Percentiles rank a stretch among this genome's conserved stretches.
Conservation (phyloP, 441 rosid genomes). For the Flueggea neowawraea region DNA sequence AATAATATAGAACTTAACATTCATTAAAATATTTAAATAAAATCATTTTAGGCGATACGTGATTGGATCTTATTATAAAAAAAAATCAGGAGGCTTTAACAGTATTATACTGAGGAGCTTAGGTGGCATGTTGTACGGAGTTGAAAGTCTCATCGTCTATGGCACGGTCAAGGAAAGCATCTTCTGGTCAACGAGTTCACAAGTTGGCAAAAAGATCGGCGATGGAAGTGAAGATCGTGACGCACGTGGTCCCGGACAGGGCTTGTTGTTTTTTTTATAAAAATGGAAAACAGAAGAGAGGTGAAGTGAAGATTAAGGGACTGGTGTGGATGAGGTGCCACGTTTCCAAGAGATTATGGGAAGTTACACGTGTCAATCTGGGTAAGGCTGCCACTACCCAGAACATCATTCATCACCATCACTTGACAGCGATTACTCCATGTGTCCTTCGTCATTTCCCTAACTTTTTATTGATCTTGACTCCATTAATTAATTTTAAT, state of each 20-base stretch:
- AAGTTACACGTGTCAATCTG: slow-evolving; percentile 15
- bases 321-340: slow-evolving; percentile 5
- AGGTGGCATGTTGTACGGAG: no score
- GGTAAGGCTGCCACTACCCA: slow-evolving; percentile 14
- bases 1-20: no score
- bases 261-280: background rate
- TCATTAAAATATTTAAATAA: no score
- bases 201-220: slow-evolving; percentile 7
- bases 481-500: no score
- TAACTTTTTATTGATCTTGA: background rate
- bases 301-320: background rate
- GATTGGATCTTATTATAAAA: no score
- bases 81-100: no score
- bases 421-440: slow-evolving; percentile 9
- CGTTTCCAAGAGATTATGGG: slow-evolving; percentile 7
- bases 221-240: slow-evolving; percentile 1
- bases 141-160: slow-evolving; percentile 6
- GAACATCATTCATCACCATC: slow-evolving; percentile 2
- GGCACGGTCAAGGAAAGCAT: background rate
- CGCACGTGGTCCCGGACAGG: slow-evolving; percentile 15
- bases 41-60: no score
- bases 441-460: slow-evolving; percentile 4
- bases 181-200: slow-evolving; percentile 9
- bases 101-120: no score
- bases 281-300: background rate